Base-by-base conservation (phyloP, 148 eudicot genomes). In the Persicaria maculosa region DNA sequence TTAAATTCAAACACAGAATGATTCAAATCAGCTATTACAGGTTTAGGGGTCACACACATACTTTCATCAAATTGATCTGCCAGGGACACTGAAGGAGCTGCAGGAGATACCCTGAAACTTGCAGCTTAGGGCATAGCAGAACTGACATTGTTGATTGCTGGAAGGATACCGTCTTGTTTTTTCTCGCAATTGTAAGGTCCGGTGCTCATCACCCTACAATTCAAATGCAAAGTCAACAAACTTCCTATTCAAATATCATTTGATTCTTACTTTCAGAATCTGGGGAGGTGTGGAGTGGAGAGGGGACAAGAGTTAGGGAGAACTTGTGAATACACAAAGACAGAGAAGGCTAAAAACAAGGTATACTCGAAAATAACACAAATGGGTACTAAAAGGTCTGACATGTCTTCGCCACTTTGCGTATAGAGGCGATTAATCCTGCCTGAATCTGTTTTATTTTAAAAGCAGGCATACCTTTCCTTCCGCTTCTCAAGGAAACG, bases 401-500 rank as follows among this genome's bases (percentile, higher is more conserved):
- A 31, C 40, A 31, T 31, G 40, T 31, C 40, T 31, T 31, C 2
- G 40, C 40, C 40, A 31, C 40, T 31, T 1, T 31, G 40, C 40
- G 40, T 31, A 1, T 31, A 31, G 40, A 31, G 40, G 2, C 40
- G 2, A 31, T 2, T 31, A 31, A 31, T 31, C 40, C 40, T 31
- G 40, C 40, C 40, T 31, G 3, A 31, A 31, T 31, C 40, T 31
- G 40, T 31, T 3, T 31, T 31, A 31, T 31, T 31, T 12, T 40
- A 9, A 48, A 48, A 48, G 65, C 20, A 47, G 74, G 11, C 46
- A n/a, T 79, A 88, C 92, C 92, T 86, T 72, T 88, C 89, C 76
- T 86, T 88, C 46, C 92, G 86, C 84, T 86, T 88, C 83, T 86
- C 92, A 45, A 88, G 79, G 77, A 86, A 88, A 44, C 89, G 81